These are phyloP conservation scores for Elaeagnus macrophylla DNA, from an alignment of 306 rosid genomes.

Conservation along the genomic window DNA sequence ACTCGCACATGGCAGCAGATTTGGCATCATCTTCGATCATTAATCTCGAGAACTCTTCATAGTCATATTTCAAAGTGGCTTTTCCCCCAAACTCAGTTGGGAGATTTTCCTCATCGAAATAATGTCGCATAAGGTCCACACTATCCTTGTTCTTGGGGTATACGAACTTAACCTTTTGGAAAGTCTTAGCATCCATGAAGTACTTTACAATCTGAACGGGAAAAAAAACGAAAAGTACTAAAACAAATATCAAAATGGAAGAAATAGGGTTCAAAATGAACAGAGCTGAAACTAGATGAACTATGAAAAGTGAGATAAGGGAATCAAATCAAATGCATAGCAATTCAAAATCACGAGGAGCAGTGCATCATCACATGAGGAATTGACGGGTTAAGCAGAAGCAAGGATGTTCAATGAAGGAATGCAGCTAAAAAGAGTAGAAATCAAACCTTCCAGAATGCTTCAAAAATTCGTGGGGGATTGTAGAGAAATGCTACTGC, in stretches of 20 bases:
- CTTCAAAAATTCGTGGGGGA: conserved; percentile 40
- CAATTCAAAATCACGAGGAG: not conserved
- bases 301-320: no score
- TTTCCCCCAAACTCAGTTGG: conserved; percentile 73
- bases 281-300: not conserved
- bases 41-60: conserved; percentile 57
- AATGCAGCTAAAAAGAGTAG: not conserved
- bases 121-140: conserved; percentile 74
- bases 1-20: conserved; percentile 53
- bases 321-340: not conserved
- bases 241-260: not conserved
- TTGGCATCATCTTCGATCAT: conserved; percentile 72
- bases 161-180: conserved; percentile 79
- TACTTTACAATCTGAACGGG: conserved; percentile 66
- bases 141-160: conserved; percentile 69
- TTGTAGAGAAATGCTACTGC: conserved; percentile 39
- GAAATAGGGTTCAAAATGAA: not conserved
- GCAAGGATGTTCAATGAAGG: not conserved
- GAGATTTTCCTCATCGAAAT: conserved; percentile 78
- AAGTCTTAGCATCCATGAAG: conserved; percentile 76
- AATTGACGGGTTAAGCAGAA: not conserved
- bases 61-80: conserved; percentile 54
- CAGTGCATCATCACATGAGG: not conserved
- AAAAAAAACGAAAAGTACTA: not conserved
- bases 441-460: conserved; percentile 39